Conservation (phyloP, 2,329 filamentous ascomycete species). For the Cryphonectria radicalis region DNA sequence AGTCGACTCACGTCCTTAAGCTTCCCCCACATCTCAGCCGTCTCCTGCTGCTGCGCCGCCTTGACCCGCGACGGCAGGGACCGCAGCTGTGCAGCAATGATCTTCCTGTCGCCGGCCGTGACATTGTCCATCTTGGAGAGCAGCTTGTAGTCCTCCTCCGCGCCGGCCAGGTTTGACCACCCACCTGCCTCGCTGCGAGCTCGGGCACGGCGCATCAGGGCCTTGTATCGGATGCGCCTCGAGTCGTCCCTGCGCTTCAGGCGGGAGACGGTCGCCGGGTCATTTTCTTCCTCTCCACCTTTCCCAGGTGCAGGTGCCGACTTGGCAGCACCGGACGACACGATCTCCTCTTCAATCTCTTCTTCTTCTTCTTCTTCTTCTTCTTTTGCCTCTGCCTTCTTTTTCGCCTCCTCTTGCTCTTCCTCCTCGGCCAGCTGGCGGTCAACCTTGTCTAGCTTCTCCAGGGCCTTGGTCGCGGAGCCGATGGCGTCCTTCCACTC, state of each 20-base stretch:
- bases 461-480: conserved; percentile 72
- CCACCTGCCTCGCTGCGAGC: conserved; percentile 72
- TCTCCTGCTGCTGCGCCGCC: conserved; percentile 81
- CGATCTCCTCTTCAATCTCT: conserved; percentile 59
- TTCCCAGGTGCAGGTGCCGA: conserved; percentile 46
- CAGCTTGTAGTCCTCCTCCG: conserved; percentile 77
- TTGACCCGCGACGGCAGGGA: conserved; percentile 72
- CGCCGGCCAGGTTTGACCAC: conserved; percentile 80
- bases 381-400: conserved; percentile 44
- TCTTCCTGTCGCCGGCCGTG: conserved; percentile 65
- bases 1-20: conserved; percentile 71
- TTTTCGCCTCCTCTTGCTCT: conserved; percentile 43
- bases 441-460: conserved; percentile 69
- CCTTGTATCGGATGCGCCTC: conserved; percentile 78
- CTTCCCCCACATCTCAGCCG: conserved; percentile 97
- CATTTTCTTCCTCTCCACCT: conserved; percentile 36
- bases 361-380: conserved; percentile 51
- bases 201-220: conserved; percentile 77
- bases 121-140: conserved; percentile 66
- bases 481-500: conserved; percentile 85
- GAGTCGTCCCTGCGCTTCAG: conserved; percentile 63
- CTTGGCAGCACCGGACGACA: conserved; percentile 61
- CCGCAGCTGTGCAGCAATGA: conserved; percentile 68
- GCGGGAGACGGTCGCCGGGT: conserved; percentile 36
- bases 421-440: conserved; percentile 37